phyloP scores from a whole-genome alignment of 2,329 filamentous ascomycete genomes.

The Atkinsonella hypoxylon region DNA sequence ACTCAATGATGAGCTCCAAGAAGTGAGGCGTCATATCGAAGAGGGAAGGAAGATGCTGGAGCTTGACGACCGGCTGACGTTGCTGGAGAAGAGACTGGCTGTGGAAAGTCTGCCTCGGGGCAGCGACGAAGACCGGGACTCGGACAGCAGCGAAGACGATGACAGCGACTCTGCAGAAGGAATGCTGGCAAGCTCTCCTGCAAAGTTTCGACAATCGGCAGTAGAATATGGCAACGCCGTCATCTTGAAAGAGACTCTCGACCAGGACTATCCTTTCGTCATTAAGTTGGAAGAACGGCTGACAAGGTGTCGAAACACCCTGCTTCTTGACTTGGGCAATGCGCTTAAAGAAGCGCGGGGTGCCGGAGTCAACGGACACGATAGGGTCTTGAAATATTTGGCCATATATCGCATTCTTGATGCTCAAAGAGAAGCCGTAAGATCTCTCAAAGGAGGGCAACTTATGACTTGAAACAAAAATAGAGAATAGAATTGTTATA shows the following conservation, averaged over 20 bases:
- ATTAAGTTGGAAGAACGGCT: slow-evolving; percentile 41
- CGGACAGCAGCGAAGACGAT: slow-evolving; percentile 28
- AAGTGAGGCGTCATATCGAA: slow-evolving; percentile 52
- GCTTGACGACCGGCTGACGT: slow-evolving; percentile 47
- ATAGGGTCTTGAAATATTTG: slow-evolving; percentile 38
- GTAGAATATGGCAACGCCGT: slow-evolving; percentile 32
- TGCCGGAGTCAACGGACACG: slow-evolving; percentile 29
- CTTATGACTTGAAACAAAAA: neutral
- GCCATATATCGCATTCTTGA: slow-evolving; percentile 40
- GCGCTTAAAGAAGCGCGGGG: slow-evolving; percentile 34
- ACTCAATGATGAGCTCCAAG: slow-evolving; percentile 54
- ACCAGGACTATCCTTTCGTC: slow-evolving; percentile 36
- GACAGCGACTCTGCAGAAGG: slow-evolving; percentile 20
- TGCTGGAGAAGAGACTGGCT: slow-evolving; percentile 51
- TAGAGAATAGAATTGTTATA: neutral
- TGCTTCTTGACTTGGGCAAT: slow-evolving; percentile 42
- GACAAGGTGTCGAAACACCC: slow-evolving; percentile 40
- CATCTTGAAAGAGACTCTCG: slow-evolving; percentile 30
- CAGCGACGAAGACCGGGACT: slow-evolving; percentile 12
- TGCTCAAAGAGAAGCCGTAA: slow-evolving; percentile 40
- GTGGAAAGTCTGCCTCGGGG: slow-evolving; percentile 29
- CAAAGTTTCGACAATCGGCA: slow-evolving; percentile 33
- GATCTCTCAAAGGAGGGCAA: slow-evolving; percentile 30
- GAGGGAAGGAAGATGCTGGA: slow-evolving; percentile 52
- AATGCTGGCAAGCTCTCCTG: slow-evolving; percentile 33